These are phyloP conservation scores for Fusarium humuli DNA, from an alignment of 2,329 filamentous ascomycete species.

Conservation along the genomic window DNA sequence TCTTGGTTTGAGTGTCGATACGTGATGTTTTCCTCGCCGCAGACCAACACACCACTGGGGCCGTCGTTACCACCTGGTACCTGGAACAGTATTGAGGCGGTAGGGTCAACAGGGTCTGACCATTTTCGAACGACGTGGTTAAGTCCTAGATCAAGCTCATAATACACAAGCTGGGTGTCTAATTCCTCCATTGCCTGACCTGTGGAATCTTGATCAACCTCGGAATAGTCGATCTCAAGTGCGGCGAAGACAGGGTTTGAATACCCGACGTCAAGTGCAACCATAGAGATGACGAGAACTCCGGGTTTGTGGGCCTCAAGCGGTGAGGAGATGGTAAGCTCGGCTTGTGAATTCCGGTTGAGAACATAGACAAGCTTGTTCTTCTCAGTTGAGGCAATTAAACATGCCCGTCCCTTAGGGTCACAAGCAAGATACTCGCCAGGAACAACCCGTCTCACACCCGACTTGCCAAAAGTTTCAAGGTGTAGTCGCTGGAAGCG, in stretches of 20 bases:
- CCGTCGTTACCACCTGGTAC: conserved; percentile 94
- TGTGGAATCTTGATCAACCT: conserved; percentile 89
- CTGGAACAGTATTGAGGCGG: conserved; percentile 90
- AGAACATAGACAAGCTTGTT: conserved; percentile 99
- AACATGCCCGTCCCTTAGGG: conserved; percentile 92
- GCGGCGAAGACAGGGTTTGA: conserved; percentile 97
- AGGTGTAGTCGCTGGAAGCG: conserved; percentile 90
- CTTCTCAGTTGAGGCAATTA: conserved; percentile 96
- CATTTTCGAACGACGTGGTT: conserved; percentile 98
- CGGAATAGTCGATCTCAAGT: conserved; percentile 91
- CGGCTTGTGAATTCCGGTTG: conserved; percentile 93
- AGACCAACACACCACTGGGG: conserved; percentile 94
- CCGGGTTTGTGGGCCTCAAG: conserved; percentile 95
- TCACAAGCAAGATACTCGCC: conserved; percentile 97
- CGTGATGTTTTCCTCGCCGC: conserved; percentile 92
- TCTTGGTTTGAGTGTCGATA: conserved; percentile 98
- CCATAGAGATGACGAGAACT: conserved; percentile 87
- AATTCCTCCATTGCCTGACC: conserved; percentile 83
- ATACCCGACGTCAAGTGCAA: conserved; percentile 93
- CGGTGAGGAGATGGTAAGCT: conserved; percentile 96
- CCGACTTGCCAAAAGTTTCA: conserved; percentile 98
- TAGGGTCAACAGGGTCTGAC: conserved; percentile 92
- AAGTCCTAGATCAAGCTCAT: conserved; percentile 94
- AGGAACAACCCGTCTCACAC: conserved; percentile 90
- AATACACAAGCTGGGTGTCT: conserved; percentile 95